Evolutionary conservation across 345 rosid species (phyloP).

Genomic region (Eutrema heterophyllum): DNA sequence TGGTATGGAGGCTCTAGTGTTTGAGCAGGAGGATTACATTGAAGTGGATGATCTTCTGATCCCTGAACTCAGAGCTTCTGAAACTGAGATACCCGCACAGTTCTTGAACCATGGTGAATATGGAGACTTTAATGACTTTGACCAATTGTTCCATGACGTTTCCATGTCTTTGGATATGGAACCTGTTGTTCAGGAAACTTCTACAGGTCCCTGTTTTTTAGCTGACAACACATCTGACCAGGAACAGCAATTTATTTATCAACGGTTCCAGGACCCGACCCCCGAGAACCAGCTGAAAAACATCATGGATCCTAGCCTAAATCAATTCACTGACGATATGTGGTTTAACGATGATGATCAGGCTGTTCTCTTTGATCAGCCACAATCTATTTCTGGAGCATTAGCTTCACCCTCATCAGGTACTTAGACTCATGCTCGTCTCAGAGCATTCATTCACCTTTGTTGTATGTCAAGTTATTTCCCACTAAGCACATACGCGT

Average conservation of each 20-base stretch:
- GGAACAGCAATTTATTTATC: neutral
- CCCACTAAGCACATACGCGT: neutral
- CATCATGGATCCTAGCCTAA: constrained; percentile 18
- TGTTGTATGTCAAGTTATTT: neutral
- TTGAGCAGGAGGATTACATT: constrained; percentile 55
- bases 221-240: constrained; percentile 2
- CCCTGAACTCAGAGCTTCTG: constrained; percentile 32
- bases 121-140: constrained; percentile 15
- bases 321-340: neutral
- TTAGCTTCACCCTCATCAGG: constrained; percentile 24
- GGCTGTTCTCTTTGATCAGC: constrained; percentile 14
- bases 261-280: constrained; percentile 8
- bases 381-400: constrained; percentile 20
- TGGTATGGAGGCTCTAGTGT: constrained; percentile 15
- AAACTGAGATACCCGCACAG: neutral
- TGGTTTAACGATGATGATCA: constrained; percentile 23
- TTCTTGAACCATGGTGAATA: constrained; percentile 21
- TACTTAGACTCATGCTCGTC: constrained; percentile 16
- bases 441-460: neutral
- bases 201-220: neutral
- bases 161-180: constrained; percentile 28
- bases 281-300: neutral
- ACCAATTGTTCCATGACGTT: constrained; percentile 26
- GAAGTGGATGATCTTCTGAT: constrained; percentile 78
- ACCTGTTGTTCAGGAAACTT: constrained; percentile 7